A percentile compares a stretch with the other conserved stretches of the same genome.
phyloP scores from a whole-genome alignment of 2,329 filamentous ascomycete genomes.

The Aspergillus vadensis region DNA sequence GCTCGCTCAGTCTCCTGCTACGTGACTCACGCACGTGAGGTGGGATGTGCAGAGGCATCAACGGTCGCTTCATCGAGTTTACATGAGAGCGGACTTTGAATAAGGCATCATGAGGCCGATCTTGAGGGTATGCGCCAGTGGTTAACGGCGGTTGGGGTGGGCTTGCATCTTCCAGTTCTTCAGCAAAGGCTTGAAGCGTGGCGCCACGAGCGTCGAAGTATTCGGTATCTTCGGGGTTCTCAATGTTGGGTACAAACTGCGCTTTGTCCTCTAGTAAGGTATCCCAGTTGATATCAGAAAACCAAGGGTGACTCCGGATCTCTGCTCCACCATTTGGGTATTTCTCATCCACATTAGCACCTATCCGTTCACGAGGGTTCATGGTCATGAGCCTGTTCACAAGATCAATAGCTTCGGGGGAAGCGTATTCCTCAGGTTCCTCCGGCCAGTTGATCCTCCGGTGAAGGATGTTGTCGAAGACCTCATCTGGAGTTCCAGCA shows the following conservation, averaged over 20 bases:
- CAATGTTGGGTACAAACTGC: slow-evolving; percentile 87
- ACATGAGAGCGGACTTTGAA: slow-evolving; percentile 86
- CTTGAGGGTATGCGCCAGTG: slow-evolving; percentile 71
- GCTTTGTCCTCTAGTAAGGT: slow-evolving; percentile 91
- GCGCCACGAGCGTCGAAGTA: slow-evolving; percentile 95
- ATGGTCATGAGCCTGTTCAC: slow-evolving; percentile 90
- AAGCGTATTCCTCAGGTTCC: slow-evolving; percentile 75
- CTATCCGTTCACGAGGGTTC: slow-evolving; percentile 78
- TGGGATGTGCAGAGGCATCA: slow-evolving; percentile 95
- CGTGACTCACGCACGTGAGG: slow-evolving; percentile 92
- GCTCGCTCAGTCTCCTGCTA: slow-evolving; percentile 85
- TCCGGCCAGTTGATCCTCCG: slow-evolving; percentile 92
- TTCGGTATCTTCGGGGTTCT: slow-evolving; percentile 95
- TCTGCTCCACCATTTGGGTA: slow-evolving; percentile 83
- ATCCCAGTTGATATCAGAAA: slow-evolving; percentile 83
- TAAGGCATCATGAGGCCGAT: slow-evolving; percentile 91
- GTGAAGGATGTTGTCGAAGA: slow-evolving; percentile 94
- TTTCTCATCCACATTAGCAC: slow-evolving; percentile 81
- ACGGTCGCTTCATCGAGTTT: slow-evolving; percentile 80
- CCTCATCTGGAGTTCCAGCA: slow-evolving; percentile 82
- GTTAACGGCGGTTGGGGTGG: slow-evolving; percentile 71
- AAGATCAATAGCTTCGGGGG: slow-evolving; percentile 85
- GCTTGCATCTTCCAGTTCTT: slow-evolving; percentile 88
- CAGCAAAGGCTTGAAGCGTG: slow-evolving; percentile 85
- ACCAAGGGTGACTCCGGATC: slow-evolving; percentile 88